Base-by-base conservation (phyloP, 2,329 filamentous ascomycete genomes). In the Onygenales sp. region DNA sequence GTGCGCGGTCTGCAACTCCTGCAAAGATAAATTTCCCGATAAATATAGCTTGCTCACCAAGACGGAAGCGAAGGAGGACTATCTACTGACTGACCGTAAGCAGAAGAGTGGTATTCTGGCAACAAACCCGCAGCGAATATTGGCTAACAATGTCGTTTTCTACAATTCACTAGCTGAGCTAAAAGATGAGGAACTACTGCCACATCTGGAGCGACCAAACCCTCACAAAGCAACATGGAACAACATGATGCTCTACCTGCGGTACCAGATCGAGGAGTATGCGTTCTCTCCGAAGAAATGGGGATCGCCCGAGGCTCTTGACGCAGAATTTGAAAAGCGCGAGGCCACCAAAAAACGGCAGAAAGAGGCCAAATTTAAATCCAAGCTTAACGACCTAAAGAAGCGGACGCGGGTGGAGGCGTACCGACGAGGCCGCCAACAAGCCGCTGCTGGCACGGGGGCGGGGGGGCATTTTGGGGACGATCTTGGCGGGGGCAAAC, bases 181-280 rank as follows among this genome's bases (percentile, higher is more conserved):
- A n/a, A 86, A 86, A 62, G 93, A 98, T 64, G 80, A 83, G 54
- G 86, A 91, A 13, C 76, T 98, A 1, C 77, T 98, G 0, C 92
- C 92, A 0, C 91, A 94, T 67, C 78, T 98, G 7, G 86, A 87
- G 52, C 85, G 85, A 36, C 92, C 93, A 1, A 98, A 98, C 63
- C 93, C 93, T 0, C 93, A 96, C 72, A 96, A 96, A 68, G 84
- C 87, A 0, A 90, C 91, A 55, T 98, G 90, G 89, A 90, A 96
- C 69, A 89, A 95, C 75, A 98, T 98, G 93, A 95, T 95, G 85
- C 80, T 98, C 2, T 98, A 93, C 67, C 77, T 98, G 21, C 86
- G 93, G 0, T 94, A 83, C 56, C 93, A 98, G 66, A 88, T 98
- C 2, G 93, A 98, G 66, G 89, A 90, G 54, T 96, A 96, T 66